Evolutionary conservation across 164 flowering plant species (phyloP).

Genomic region (Cinnamomum micranthum): DNA sequence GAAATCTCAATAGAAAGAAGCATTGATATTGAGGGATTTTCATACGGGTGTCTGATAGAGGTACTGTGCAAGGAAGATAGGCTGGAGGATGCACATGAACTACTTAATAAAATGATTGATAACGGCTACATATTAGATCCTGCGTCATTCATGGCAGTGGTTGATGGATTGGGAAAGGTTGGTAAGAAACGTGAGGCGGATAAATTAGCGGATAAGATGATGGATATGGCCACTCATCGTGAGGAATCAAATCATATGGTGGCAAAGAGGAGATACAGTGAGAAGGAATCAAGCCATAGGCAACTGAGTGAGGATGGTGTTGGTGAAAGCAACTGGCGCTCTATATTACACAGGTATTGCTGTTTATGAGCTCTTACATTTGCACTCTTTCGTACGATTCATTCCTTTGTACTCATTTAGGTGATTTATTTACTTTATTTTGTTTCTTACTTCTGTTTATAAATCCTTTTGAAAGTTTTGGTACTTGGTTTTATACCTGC

Average conservation of each 20-base stretch:
- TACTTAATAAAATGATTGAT: slow-evolving; percentile 53
- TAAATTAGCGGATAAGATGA: slow-evolving; percentile 72
- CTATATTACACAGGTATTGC: slow-evolving; percentile 66
- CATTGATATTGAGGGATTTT: slow-evolving; percentile 51
- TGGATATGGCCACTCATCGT: slow-evolving; percentile 53
- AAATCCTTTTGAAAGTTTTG: too few relatives aligned
- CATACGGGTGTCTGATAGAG: slow-evolving; percentile 60
- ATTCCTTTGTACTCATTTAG: neutral
- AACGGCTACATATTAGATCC: slow-evolving; percentile 66
- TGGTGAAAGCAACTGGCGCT: slow-evolving; percentile 49
- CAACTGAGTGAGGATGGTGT: slow-evolving; percentile 21
- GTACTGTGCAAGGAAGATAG: slow-evolving; percentile 55
- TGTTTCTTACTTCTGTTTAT: neutral
- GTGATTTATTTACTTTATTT: too few relatives aligned
- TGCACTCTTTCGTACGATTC: neutral
- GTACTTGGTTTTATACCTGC: too few relatives aligned
- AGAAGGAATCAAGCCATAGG: slow-evolving; percentile 18
- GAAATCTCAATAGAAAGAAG: slow-evolving; percentile 51
- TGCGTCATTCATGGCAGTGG: slow-evolving; percentile 83
- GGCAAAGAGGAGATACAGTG: slow-evolving; percentile 16
- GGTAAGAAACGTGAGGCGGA: slow-evolving; percentile 75
- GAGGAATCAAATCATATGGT: slow-evolving; percentile 4
- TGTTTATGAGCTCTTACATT: neutral
- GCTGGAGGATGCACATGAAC: slow-evolving; percentile 47
- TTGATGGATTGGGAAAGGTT: slow-evolving; percentile 61